Evolutionary conservation across 495 filamentous ascomycete genomes (phyloP).

Genomic region (Penicillium desertorum): DNA sequence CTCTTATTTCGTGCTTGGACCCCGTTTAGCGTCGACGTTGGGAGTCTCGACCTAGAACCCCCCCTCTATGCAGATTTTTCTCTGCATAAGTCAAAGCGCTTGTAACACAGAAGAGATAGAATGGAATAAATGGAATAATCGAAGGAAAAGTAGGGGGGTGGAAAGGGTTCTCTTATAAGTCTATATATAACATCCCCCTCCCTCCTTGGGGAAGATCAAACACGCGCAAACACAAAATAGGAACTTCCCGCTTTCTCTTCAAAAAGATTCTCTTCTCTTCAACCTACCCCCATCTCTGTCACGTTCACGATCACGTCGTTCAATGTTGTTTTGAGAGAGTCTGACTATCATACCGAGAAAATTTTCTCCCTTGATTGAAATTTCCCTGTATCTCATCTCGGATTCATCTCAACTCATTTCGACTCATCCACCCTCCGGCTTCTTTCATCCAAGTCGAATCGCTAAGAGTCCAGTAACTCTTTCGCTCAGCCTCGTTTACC

Average conservation of each 20-base stretch:
- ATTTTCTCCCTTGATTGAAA: constrained; percentile 22
- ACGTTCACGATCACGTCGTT: not conserved
- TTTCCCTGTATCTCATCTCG: not conserved
- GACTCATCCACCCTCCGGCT: constrained; percentile 15
- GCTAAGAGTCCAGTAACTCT: not conserved
- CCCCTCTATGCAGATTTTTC: constrained; percentile 10
- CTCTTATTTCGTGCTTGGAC: constrained; percentile 12
- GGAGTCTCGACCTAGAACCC: constrained; percentile 14
- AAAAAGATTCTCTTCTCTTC: constrained; percentile 28
- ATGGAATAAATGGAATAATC: not conserved
- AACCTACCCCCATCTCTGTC: constrained; percentile 4
- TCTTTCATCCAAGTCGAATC: constrained; percentile 11
- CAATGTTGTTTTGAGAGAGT: constrained; percentile 1
- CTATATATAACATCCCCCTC: constrained; percentile 22
- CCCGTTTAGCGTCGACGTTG: constrained; percentile 12
- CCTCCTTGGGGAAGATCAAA: constrained; percentile 21
- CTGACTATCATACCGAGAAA: constrained; percentile 2
- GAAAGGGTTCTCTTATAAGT: not conserved
- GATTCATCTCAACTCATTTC: not conserved
- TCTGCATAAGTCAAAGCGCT: constrained; percentile 9
- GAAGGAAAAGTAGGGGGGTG: too few species aligned
- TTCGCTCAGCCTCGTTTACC: constrained; percentile 11
- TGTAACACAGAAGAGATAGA: not conserved
- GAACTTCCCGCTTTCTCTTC: constrained; percentile 31
- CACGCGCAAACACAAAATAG: constrained; percentile 32